Evolutionary conservation across 176 grass and related monocot genomes (phyloP).

Genomic region (Olyra latifolia): DNA sequence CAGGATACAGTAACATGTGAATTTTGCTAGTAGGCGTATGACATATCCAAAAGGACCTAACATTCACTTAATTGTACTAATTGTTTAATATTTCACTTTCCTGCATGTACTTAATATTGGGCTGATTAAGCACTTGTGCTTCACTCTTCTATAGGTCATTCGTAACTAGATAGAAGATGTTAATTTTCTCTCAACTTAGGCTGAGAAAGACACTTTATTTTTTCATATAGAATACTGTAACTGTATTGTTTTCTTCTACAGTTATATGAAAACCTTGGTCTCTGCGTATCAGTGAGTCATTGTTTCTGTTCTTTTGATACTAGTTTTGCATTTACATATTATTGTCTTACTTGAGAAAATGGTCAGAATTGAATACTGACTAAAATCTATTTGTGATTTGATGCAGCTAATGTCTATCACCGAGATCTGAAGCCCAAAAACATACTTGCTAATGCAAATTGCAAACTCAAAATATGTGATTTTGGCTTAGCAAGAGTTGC

Average conservation of each 20-base stretch:
- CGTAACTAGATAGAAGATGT: neutral
- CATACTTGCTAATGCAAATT: slow-evolving; percentile 50
- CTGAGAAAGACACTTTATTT: neutral
- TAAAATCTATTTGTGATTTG: slow-evolving; percentile 4
- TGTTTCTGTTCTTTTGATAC: neutral
- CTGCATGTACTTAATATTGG: neutral
- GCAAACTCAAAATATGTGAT: slow-evolving; percentile 50
- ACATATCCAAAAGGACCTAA: too few species aligned
- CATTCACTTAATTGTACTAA: too few species aligned
- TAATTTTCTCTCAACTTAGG: neutral
- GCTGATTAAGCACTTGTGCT: neutral
- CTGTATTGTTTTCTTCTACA: neutral
- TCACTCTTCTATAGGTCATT: neutral
- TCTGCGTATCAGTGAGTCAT: neutral
- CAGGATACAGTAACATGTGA: neutral
- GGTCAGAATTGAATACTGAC: neutral
- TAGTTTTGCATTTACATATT: neutral
- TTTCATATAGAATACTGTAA: neutral
- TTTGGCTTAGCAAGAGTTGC: slow-evolving; percentile 49
- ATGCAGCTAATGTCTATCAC: slow-evolving; percentile 50
- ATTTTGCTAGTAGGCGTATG: too few species aligned
- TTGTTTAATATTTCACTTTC: neutral
- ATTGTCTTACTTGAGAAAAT: neutral
- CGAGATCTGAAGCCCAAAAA: slow-evolving; percentile 53
- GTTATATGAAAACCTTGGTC: neutral